These are phyloP conservation scores for Aspergillus sclerotialis DNA, from an alignment of 2,329 filamentous ascomycete species.

Conservation along the genomic window DNA sequence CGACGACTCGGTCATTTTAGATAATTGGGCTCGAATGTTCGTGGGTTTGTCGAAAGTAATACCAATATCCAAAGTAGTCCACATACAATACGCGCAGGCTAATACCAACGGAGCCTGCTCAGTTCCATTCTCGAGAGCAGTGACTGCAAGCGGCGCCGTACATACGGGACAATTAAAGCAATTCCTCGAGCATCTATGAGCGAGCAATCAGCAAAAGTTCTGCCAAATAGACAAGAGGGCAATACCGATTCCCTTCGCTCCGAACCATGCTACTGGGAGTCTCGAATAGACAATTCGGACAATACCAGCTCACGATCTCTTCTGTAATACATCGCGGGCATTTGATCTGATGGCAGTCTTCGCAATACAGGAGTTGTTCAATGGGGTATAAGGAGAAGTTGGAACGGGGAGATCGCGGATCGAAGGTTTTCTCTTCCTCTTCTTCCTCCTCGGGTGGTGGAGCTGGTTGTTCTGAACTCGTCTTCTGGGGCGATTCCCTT, in stretches of 20 bases:
- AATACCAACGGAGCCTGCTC: slow-evolving; percentile 64
- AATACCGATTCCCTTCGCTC: slow-evolving; percentile 84
- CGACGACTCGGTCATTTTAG: slow-evolving; percentile 54
- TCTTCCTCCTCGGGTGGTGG: slow-evolving; percentile 42
- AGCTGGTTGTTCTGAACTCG: slow-evolving; percentile 17
- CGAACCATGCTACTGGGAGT: slow-evolving; percentile 89
- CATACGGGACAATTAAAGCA: slow-evolving; percentile 95
- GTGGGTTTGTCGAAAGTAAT: slow-evolving; percentile 86
- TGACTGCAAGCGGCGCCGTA: slow-evolving; percentile 69
- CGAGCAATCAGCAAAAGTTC: slow-evolving; percentile 4
- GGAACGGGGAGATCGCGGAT: slow-evolving; percentile 74
- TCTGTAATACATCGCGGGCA: slow-evolving; percentile 88
- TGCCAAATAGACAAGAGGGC: slow-evolving; percentile 5
- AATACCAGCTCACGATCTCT: slow-evolving; percentile 92
- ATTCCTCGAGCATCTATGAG: slow-evolving; percentile 72
- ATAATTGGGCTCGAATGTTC: slow-evolving; percentile 73
- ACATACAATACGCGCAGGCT: slow-evolving; percentile 84
- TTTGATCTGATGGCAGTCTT: slow-evolving; percentile 93
- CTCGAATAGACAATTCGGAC: slow-evolving; percentile 91
- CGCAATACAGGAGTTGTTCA: slow-evolving; percentile 91
- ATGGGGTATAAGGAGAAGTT: slow-evolving; percentile 91
- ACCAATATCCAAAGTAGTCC: slow-evolving; percentile 83
- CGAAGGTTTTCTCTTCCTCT: slow-evolving; percentile 73
- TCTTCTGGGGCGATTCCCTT: slow-evolving; percentile 27
- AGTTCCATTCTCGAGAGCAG: slow-evolving; percentile 55